Evolutionary conservation across 257 asterid species (phyloP).

Genomic region (Oldenlandia corymbosa): DNA sequence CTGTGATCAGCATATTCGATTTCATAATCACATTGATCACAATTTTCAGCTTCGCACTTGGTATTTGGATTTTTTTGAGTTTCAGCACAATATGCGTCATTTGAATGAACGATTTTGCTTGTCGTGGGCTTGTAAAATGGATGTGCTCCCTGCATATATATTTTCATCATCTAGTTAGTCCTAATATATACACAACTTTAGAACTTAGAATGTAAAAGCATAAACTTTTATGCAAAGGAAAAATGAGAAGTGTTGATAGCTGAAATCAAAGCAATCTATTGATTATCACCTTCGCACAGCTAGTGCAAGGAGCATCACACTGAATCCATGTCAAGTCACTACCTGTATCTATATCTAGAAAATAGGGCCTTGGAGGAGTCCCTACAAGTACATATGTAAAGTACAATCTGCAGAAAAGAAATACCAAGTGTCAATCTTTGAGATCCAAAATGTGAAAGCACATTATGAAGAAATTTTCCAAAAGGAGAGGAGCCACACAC

Average conservation of each 20-base stretch:
- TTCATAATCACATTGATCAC: conserved; percentile 75
- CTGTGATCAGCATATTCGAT: conserved; percentile 75
- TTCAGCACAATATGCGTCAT: conserved; percentile 55
- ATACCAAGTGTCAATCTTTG: neutral
- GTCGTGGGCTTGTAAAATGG: conserved; percentile 60
- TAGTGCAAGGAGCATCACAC: conserved; percentile 86
- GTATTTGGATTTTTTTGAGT: conserved; percentile 32
- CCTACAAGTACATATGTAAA: conserved; percentile 57
- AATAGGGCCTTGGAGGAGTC: conserved; percentile 74
- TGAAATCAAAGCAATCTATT: conserved; percentile 2
- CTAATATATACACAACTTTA: neutral
- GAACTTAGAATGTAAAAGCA: neutral
- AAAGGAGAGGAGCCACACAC: neutral
- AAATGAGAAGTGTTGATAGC: neutral
- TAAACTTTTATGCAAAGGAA: too few species aligned
- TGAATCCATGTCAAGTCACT: conserved; percentile 85
- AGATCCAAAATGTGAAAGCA: neutral
- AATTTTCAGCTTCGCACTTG: conserved; percentile 37
- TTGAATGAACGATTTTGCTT: conserved; percentile 35
- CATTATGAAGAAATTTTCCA: neutral
- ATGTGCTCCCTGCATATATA: conserved; percentile 63
- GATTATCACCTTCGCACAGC: conserved; percentile 62
- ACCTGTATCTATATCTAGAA: conserved; percentile 72
- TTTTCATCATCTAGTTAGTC: conserved; percentile 6
- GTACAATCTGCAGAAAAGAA: conserved; percentile 40